Evolutionary conservation across 495 filamentous ascomycete genomes (phyloP).

Genomic region (Hypoxylon cercidicola): DNA sequence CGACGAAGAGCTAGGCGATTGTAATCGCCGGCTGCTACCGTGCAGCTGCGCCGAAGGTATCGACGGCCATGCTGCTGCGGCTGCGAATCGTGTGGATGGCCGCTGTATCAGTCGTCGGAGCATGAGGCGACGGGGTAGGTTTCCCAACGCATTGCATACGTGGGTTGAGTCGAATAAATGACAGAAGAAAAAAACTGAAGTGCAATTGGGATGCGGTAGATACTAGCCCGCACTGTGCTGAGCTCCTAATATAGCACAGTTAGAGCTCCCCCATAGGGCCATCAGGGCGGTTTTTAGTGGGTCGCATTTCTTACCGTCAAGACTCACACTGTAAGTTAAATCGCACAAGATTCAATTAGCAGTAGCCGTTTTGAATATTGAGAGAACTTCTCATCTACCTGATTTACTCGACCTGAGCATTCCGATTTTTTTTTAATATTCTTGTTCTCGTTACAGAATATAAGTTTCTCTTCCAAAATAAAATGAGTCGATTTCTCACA

Average conservation of each 20-base stretch:
- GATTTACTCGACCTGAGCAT: too few species aligned
- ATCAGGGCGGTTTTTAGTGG: slow-evolving; percentile 9
- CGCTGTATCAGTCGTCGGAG: slow-evolving; percentile 53
- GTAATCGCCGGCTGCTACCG: slow-evolving; percentile 29
- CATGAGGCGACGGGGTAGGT: slow-evolving; percentile 44
- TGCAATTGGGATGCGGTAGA: slow-evolving; percentile 1
- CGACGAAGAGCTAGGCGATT: slow-evolving; percentile 14
- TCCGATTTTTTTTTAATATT: too few species aligned
- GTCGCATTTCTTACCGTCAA: background rate
- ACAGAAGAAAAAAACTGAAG: slow-evolving; percentile 24
- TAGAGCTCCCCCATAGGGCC: slow-evolving; percentile 5
- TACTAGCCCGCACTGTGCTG: slow-evolving; percentile 9
- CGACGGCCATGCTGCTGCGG: slow-evolving; percentile 45
- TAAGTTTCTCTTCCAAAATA: too few species aligned
- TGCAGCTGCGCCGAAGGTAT: slow-evolving; percentile 31
- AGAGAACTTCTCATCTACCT: too few species aligned
- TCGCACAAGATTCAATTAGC: slow-evolving; percentile 29
- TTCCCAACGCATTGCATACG: slow-evolving; percentile 42
- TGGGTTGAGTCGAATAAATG: slow-evolving; percentile 7
- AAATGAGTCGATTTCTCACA: too few species aligned
- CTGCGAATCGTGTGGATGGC: slow-evolving; percentile 50
- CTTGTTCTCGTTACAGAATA: too few species aligned
- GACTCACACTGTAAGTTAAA: slow-evolving; percentile 19
- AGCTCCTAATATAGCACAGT: slow-evolving; percentile 6
- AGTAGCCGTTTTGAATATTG: too few species aligned